Evolutionary conservation across 1,284 basidiomycete genomes (phyloP).

Genomic region (Coniophora puteana): DNA sequence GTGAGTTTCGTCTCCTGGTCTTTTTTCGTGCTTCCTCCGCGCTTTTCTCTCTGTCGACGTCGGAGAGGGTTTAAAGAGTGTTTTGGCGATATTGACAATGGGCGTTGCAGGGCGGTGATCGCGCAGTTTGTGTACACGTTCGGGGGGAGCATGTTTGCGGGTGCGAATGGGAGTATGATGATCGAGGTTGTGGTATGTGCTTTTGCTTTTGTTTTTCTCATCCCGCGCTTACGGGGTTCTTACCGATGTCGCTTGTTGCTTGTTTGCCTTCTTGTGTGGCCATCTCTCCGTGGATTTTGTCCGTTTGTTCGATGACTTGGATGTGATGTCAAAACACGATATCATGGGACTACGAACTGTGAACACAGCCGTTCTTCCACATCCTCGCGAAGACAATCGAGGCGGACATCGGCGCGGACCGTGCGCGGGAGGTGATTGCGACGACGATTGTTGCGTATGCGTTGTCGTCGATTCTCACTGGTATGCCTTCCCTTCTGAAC

Average conservation of each 20-base stretch:
- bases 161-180: slow-evolving; percentile 98
- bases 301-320: slow-evolving; percentile 1
- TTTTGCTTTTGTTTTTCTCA: slow-evolving; percentile 5
- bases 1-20: slow-evolving; percentile 34
- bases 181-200: slow-evolving; percentile 88
- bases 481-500: slow-evolving; percentile 41
- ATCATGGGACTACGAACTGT: not conserved
- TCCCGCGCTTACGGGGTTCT: slow-evolving; percentile 1
- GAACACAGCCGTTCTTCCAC: slow-evolving; percentile 87
- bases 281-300: slow-evolving; percentile 3
- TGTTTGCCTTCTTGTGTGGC: slow-evolving; percentile 1
- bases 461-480: slow-evolving; percentile 88
- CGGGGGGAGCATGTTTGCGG: slow-evolving; percentile 86
- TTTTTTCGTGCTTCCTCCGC: too few species aligned
- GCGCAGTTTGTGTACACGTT: slow-evolving; percentile 85
- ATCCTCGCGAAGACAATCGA: slow-evolving; percentile 83
- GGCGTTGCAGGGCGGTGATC: slow-evolving; percentile 41
- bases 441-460: slow-evolving; percentile 92
- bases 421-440: slow-evolving; percentile 73
- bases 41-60: not conserved
- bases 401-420: slow-evolving; percentile 65
- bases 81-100: slow-evolving; percentile 3
- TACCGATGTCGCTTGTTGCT: not conserved
- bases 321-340: too few species aligned
- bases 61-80: too few species aligned